These are phyloP conservation scores for Mortierella sp. DNA, from an alignment of 371 early-diverging fungal genomes.

Conservation along the genomic window DNA sequence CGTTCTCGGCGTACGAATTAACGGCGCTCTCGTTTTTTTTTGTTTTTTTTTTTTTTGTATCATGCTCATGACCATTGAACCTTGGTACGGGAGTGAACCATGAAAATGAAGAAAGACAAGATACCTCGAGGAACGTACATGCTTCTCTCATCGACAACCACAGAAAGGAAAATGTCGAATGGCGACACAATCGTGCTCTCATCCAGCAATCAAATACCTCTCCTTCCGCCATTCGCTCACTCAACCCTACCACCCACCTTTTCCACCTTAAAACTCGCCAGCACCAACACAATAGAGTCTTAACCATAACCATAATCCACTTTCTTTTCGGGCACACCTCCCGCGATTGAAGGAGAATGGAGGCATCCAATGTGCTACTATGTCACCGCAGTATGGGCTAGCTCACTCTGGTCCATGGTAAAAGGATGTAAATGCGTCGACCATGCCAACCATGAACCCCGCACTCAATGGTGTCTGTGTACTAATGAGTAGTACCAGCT, in stretches of 20 bases:
- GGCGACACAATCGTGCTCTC: constrained; percentile 1
- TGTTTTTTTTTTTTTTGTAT: not conserved
- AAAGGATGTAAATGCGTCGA: not conserved
- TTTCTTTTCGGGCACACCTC: not conserved
- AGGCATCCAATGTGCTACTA: not conserved
- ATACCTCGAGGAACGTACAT: constrained; percentile 9
- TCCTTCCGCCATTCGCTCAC: not conserved
- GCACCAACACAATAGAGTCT: not conserved
- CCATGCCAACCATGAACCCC: not conserved
- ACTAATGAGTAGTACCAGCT: not conserved
- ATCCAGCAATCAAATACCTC: not conserved
- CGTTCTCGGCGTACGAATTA: constrained; percentile 8
- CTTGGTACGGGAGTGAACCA: not conserved
- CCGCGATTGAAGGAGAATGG: not conserved
- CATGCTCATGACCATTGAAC: not conserved
- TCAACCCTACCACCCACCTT: not conserved
- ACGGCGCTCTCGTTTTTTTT: not conserved
- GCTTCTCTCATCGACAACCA: not conserved
- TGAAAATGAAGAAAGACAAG: not conserved
- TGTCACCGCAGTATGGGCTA: not conserved
- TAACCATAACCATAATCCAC: not conserved
- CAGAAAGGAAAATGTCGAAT: not conserved
- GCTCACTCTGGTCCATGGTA: not conserved
- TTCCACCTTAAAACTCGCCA: not conserved
- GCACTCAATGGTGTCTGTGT: not conserved